A percentile compares a stretch with the other conserved stretches of the same genome.
phyloP scores from a whole-genome alignment of 805 yeast genomes.

The Hanseniaspora meyeri region DNA sequence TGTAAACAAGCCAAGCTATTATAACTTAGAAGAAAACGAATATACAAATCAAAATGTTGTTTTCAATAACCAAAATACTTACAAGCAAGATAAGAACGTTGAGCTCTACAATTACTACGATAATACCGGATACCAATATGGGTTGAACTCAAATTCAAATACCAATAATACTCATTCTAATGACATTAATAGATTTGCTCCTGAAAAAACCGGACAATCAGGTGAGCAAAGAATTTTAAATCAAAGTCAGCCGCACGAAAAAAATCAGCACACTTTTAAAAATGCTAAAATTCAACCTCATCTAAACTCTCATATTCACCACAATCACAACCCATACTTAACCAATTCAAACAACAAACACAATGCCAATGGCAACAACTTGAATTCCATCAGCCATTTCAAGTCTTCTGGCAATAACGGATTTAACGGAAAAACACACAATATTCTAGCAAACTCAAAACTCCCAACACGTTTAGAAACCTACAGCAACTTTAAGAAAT shows the following conservation, averaged over 20 bases:
- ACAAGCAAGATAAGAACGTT: neutral
- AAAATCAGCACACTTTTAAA: neutral
- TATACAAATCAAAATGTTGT: neutral
- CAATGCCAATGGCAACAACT: neutral
- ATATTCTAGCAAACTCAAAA: neutral
- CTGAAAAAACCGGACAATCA: neutral
- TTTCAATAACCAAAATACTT: neutral
- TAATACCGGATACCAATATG: conserved; percentile 11
- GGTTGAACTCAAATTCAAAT: neutral
- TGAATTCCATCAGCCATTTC: neutral
- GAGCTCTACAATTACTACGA: conserved; percentile 11
- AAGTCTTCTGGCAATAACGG: neutral
- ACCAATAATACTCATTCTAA: neutral
- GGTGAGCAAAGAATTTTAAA: neutral
- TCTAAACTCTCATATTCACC: conserved; percentile 2
- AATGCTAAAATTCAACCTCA: neutral
- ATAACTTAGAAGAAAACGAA: neutral
- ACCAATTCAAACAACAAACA: neutral
- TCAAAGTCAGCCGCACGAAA: neutral
- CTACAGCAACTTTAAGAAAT: conserved; percentile 3
- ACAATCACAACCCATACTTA: conserved; percentile 12
- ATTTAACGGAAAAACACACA: neutral
- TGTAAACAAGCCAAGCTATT: too few relatives aligned
- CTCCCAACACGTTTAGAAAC: neutral
- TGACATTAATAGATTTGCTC: neutral